These are phyloP conservation scores for Hypoxylon sp. DNA, from an alignment of 2,329 filamentous ascomycete species.

Conservation along the genomic window DNA sequence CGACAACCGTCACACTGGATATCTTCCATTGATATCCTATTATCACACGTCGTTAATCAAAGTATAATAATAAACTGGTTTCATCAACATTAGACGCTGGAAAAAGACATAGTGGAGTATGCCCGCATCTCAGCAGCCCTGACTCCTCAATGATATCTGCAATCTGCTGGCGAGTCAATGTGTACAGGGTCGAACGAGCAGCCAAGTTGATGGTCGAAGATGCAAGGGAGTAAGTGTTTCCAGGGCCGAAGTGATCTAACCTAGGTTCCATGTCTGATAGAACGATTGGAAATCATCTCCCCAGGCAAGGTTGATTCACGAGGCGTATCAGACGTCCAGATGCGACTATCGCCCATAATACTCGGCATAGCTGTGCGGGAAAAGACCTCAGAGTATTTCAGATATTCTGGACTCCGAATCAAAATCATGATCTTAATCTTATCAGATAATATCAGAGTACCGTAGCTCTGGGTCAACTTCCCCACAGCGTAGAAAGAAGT, in stretches of 20 bases:
- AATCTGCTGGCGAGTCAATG: background rate
- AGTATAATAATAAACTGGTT: background rate
- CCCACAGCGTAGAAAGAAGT: slow-evolving; percentile 3
- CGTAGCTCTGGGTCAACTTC: background rate
- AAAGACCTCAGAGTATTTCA: background rate
- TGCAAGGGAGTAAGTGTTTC: background rate
- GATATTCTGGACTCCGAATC: background rate
- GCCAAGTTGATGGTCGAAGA: background rate
- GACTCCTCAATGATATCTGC: background rate
- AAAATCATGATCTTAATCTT: background rate
- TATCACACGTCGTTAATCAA: background rate
- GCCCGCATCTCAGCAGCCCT: background rate
- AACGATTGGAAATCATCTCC: background rate
- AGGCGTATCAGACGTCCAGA: background rate
- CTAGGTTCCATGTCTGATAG: background rate
- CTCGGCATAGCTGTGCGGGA: background rate
- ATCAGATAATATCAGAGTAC: background rate
- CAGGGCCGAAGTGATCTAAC: background rate
- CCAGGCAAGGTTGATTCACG: background rate
- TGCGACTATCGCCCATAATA: background rate
- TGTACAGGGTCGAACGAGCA: background rate
- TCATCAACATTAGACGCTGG: background rate
- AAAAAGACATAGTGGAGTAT: background rate
- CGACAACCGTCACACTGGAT: background rate
- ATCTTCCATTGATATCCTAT: background rate